Evolutionary conservation across 306 rosid genomes (phyloP).

Genomic region (Castanea mollissima): DNA sequence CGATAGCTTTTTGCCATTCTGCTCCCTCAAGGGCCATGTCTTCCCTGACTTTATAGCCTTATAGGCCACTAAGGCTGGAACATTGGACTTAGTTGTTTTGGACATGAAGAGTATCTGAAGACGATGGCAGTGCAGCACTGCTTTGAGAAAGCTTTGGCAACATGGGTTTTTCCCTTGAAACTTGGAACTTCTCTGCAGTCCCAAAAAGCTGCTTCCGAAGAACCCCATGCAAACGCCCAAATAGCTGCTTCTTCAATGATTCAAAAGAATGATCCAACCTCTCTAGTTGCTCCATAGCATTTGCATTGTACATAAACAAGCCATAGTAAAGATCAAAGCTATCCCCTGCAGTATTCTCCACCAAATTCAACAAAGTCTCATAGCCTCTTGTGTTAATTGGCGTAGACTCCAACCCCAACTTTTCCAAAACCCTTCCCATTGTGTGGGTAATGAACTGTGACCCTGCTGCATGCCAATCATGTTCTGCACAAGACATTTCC

Average conservation of each 20-base stretch:
- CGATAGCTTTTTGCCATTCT: not conserved
- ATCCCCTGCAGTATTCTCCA: constrained; percentile 80
- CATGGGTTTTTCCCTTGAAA: constrained; percentile 27
- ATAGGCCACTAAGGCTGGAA: not conserved
- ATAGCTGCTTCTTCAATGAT: constrained; percentile 74
- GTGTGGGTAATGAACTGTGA: constrained; percentile 91
- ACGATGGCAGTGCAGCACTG: constrained; percentile 24
- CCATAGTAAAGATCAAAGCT: constrained; percentile 93
- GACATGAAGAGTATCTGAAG: constrained; percentile 24
- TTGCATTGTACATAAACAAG: constrained; percentile 76
- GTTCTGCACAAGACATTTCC: constrained; percentile 91
- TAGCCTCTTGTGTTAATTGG: constrained; percentile 85
- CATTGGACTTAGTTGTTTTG: constrained; percentile 24
- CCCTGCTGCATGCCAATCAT: constrained; percentile 84
- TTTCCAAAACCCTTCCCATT: constrained; percentile 76
- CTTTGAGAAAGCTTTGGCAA: constrained; percentile 38
- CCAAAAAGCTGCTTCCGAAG: constrained; percentile 54
- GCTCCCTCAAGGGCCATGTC: not conserved
- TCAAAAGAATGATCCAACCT: constrained; percentile 62
- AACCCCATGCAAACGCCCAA: constrained; percentile 59
- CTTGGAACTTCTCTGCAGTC: constrained; percentile 32
- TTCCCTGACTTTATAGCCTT: no score
- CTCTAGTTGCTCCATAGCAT: constrained; percentile 80
- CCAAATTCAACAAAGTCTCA: constrained; percentile 74
- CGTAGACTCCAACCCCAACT: constrained; percentile 54